Evolutionary conservation across 495 filamentous ascomycete genomes (phyloP).

Genomic region (Aspergillus ostianus): DNA sequence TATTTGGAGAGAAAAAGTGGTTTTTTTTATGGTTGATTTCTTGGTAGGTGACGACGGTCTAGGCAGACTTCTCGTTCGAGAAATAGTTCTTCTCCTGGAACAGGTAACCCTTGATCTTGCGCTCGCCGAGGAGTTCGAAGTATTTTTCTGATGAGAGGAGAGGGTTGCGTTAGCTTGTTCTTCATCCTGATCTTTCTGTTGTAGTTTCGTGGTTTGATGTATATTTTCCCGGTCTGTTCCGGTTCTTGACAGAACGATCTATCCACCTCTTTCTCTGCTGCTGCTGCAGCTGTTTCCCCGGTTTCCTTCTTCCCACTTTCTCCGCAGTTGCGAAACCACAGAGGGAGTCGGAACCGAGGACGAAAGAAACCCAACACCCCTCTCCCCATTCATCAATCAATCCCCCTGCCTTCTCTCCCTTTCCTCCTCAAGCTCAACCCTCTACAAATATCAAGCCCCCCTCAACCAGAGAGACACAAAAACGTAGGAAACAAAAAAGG

Average conservation of each 20-base stretch:
- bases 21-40: background rate
- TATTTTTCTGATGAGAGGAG: constrained; percentile 69
- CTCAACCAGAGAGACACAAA: constrained; percentile 5
- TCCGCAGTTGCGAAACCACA: no score
- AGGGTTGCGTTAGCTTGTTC: background rate
- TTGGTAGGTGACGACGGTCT: background rate
- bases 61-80: constrained; percentile 16
- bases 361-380: no score
- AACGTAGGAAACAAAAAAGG: constrained; percentile 6
- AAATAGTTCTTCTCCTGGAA: constrained; percentile 91
- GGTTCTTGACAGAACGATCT: no score
- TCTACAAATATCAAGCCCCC: no score
- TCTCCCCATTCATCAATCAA: background rate
- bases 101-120: constrained; percentile 83
- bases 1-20: background rate
- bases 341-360: no score
- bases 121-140: constrained; percentile 80
- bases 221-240: no score
- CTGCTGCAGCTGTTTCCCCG: no score
- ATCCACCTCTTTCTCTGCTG: no score
- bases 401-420: background rate
- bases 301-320: no score
- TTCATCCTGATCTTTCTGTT: background rate
- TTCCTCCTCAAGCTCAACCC: background rate
- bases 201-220: background rate